These are phyloP conservation scores for Ilex asprella DNA, from an alignment of 257 asterid species.

Conservation along the genomic window DNA sequence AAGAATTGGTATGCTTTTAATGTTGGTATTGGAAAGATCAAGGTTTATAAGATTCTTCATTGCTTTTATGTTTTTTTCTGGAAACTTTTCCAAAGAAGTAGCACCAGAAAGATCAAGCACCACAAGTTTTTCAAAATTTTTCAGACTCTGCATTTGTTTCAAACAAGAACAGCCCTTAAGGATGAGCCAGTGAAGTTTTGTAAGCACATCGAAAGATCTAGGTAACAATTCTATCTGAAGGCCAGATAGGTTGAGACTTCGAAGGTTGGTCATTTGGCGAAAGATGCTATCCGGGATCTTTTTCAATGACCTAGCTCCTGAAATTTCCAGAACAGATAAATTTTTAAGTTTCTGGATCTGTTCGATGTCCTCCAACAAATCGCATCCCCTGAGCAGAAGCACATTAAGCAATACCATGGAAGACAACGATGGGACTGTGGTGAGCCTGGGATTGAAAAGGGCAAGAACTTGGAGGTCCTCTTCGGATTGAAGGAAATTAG, in stretches of 20 bases:
- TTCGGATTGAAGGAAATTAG: background rate
- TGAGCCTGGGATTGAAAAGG: slow-evolving; percentile 25
- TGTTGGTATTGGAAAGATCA: background rate
- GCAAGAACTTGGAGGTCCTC: slow-evolving; percentile 19
- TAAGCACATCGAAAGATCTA: background rate
- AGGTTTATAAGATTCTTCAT: background rate
- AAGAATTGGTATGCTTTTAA: background rate
- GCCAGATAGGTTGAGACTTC: slow-evolving; percentile 6
- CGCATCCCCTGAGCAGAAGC: slow-evolving; percentile 39
- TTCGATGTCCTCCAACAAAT: slow-evolving; percentile 8
- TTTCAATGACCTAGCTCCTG: slow-evolving; percentile 21
- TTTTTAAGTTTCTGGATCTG: background rate
- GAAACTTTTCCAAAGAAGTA: background rate
- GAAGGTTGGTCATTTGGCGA: background rate
- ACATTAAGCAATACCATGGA: slow-evolving; percentile 17
- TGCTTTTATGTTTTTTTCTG: slow-evolving; percentile 3
- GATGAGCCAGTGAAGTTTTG: slow-evolving; percentile 8
- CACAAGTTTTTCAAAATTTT: background rate
- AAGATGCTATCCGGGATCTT: background rate
- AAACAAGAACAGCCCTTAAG: background rate
- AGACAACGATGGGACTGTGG: slow-evolving; percentile 17
- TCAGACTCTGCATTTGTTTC: slow-evolving; percentile 3
- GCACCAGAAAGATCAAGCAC: slow-evolving; percentile 8
- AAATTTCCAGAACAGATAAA: slow-evolving; percentile 35
- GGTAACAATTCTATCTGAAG: slow-evolving; percentile 3